Evolutionary conservation across 1,284 basidiomycete species (phyloP).

Genomic region (Papiliotrema laurentii): DNA sequence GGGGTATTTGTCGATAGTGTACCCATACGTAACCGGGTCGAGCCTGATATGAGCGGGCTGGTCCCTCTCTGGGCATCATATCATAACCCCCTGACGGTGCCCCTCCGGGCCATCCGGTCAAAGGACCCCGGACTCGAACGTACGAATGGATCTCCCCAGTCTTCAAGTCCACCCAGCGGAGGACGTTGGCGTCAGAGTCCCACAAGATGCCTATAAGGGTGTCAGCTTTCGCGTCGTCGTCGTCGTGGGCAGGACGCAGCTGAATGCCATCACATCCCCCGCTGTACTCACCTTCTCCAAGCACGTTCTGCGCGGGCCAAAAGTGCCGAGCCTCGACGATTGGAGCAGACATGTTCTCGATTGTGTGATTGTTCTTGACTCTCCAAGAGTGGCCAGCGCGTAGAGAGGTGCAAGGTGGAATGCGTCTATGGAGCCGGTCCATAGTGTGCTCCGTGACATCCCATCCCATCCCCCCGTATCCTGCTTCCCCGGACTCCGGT

Average conservation of each 20-base stretch:
- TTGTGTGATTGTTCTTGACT: no score
- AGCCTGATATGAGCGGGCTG: constrained; percentile 17
- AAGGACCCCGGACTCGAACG: constrained; percentile 6
- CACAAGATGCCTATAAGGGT: constrained; percentile 37
- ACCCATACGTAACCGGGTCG: constrained; percentile 25
- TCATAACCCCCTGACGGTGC: neutral
- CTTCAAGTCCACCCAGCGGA: constrained; percentile 46
- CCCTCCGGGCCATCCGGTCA: neutral
- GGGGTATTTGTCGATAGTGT: constrained; percentile 34
- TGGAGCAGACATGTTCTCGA: constrained; percentile 16
- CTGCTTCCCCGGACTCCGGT: no score
- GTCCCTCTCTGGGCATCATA: neutral
- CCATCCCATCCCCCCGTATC: no score
- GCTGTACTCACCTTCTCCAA: constrained; percentile 37
- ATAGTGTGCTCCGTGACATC: no score
- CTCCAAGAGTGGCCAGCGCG: no score
- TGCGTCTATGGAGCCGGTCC: no score
- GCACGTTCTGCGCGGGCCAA: constrained; percentile 27
- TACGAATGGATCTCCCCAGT: constrained; percentile 37
- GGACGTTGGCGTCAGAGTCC: constrained; percentile 31
- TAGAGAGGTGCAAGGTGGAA: no score
- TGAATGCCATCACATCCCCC: neutral
- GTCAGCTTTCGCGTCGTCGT: neutral
- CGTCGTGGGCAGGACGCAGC: neutral
- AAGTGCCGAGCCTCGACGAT: constrained; percentile 32